Evolutionary conservation across 163 green algal genomes (phyloP).

Genomic region (Volvox carteri): DNA sequence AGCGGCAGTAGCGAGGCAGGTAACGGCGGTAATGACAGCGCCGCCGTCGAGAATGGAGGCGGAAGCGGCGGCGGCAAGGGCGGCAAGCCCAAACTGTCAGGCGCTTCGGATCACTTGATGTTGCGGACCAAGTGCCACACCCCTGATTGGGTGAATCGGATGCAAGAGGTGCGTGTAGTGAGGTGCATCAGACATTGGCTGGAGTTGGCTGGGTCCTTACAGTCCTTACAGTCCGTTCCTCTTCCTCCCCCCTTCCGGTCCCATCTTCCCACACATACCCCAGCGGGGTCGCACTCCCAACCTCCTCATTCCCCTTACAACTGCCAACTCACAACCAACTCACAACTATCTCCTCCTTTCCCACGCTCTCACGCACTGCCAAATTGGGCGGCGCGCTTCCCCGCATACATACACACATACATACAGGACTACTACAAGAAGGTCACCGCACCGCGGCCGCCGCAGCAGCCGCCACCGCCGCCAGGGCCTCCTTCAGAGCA

Average conservation of each 20-base stretch:
- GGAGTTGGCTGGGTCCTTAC: no score
- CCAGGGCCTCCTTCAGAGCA: slow-evolving; percentile 20
- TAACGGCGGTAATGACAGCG: background rate
- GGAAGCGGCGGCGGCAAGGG: background rate
- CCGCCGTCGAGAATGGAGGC: background rate
- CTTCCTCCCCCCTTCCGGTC: no score
- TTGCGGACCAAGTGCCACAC: slow-evolving; percentile 8
- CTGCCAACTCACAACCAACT: no score
- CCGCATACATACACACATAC: no score
- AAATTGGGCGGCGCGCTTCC: no score
- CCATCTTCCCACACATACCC: no score
- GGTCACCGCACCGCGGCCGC: background rate
- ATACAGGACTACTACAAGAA: slow-evolving; percentile 52
- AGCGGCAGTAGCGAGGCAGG: background rate
- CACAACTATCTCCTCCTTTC: no score
- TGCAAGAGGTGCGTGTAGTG: slow-evolving; percentile 41
- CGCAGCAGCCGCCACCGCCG: background rate
- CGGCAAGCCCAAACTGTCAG: background rate
- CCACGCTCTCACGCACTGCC: no score
- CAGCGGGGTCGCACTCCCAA: no score
- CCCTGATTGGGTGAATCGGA: slow-evolving; percentile 45
- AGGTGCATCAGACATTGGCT: no score
- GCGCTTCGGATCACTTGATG: slow-evolving; percentile 10
- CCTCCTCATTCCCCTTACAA: no score
- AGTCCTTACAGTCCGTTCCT: no score